Evolutionary conservation across 257 asterid genomes (phyloP).

Genomic region (Gynochthodes officinalis): DNA sequence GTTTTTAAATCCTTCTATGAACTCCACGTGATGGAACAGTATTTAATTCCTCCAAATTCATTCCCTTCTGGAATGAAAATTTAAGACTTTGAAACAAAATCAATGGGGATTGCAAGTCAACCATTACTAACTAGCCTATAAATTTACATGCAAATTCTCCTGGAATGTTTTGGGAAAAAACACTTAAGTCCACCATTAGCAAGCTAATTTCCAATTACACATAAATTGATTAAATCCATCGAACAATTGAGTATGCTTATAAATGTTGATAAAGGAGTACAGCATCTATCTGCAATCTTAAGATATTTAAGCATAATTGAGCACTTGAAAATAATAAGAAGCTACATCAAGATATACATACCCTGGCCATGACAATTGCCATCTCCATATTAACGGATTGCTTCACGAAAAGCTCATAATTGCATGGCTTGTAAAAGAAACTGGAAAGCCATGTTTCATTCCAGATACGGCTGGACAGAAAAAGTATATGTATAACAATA

Average conservation of each 20-base stretch:
- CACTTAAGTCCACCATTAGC: not conserved
- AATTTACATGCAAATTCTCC: not conserved
- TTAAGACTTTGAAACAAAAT: not conserved
- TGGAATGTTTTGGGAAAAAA: not conserved
- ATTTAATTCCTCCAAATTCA: not conserved
- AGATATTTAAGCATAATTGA: not conserved
- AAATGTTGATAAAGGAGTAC: not conserved
- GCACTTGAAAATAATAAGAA: not conserved
- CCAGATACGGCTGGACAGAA: slow-evolving; percentile 85
- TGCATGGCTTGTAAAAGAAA: slow-evolving; percentile 96
- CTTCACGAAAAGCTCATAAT: slow-evolving; percentile 95
- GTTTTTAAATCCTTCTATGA: not conserved
- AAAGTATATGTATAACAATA: too few species aligned
- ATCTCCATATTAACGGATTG: slow-evolving; percentile 96
- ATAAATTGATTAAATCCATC: not conserved
- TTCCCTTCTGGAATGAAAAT: not conserved
- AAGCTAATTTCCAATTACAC: not conserved
- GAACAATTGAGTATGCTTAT: not conserved
- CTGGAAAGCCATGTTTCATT: slow-evolving; percentile 93
- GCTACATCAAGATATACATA: slow-evolving; percentile 25
- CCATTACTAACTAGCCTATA: not conserved
- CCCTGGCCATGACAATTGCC: slow-evolving; percentile 97
- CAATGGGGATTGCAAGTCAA: not conserved
- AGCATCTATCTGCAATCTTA: not conserved
- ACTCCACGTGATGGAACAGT: not conserved